Evolutionary conservation across 2,329 filamentous ascomycete genomes (phyloP).

Genomic region (Cladosporium austrohemisphaericum): DNA sequence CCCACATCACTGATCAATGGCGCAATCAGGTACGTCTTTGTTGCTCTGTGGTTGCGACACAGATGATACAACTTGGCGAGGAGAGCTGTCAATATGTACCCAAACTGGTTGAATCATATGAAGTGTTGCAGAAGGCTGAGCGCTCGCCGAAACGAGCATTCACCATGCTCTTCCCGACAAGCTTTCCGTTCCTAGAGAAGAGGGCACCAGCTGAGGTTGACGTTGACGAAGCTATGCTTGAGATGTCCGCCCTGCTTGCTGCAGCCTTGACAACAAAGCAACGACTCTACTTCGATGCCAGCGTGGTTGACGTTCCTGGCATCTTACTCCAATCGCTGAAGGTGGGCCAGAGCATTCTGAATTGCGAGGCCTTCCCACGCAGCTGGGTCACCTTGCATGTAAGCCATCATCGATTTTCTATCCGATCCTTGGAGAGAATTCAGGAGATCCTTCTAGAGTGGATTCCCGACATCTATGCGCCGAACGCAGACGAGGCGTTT

Average conservation of each 20-base stretch:
- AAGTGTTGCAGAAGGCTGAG: conserved; percentile 66
- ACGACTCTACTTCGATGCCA: conserved; percentile 31
- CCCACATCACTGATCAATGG: conserved; percentile 76
- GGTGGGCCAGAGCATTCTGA: conserved; percentile 83
- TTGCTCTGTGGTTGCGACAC: conserved; percentile 85
- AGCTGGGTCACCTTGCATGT: conserved; percentile 92
- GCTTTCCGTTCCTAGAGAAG: conserved; percentile 83
- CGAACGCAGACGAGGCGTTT: conserved; percentile 52
- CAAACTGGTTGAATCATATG: conserved; percentile 86
- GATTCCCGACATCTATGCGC: conserved; percentile 83
- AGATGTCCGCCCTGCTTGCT: conserved; percentile 82
- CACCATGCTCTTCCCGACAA: conserved; percentile 82
- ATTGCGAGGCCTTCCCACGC: conserved; percentile 82
- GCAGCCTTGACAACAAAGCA: conserved; percentile 43
- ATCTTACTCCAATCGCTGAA: conserved; percentile 76
- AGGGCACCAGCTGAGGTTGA: conserved; percentile 51
- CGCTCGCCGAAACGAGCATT: conserved; percentile 58
- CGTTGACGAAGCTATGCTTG: conserved; percentile 76
- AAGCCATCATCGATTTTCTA: conserved; percentile 57
- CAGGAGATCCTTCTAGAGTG: conserved; percentile 74
- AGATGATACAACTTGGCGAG: conserved; percentile 70
- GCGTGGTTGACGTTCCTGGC: conserved; percentile 64
- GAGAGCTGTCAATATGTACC: conserved; percentile 86
- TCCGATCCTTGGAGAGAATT: conserved; percentile 79
- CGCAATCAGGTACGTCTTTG: conserved; percentile 89